phyloP scores from a whole-genome alignment of 257 asterid species.

The Schizonepeta tenuifolia region DNA sequence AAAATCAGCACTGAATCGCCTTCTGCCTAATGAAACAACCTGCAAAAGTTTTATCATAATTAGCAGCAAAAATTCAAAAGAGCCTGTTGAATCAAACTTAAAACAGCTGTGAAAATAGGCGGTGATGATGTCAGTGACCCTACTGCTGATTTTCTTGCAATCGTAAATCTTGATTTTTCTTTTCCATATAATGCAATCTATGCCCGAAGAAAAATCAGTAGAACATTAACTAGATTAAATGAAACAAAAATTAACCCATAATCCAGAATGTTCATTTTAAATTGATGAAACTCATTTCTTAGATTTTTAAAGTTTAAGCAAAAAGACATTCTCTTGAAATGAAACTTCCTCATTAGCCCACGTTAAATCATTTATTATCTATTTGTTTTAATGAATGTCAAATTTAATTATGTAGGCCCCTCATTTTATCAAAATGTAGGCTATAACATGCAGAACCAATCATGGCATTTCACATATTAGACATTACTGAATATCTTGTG shows the following conservation, averaged over 20 bases:
- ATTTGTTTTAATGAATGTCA: too few species aligned
- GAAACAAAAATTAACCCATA: neutral
- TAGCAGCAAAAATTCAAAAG: neutral
- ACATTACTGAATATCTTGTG: neutral
- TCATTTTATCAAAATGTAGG: neutral
- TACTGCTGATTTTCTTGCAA: neutral
- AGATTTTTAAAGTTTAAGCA: neutral
- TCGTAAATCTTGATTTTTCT: neutral
- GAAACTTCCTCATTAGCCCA: neutral
- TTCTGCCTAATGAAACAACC: conserved; percentile 76
- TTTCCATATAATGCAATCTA: neutral
- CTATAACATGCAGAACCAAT: neutral
- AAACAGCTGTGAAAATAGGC: neutral
- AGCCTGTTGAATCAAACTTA: neutral
- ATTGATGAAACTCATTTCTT: neutral
- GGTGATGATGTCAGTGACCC: neutral
- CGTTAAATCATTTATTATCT: too few species aligned
- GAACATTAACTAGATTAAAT: neutral
- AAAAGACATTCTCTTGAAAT: neutral
- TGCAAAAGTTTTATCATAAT: conserved; percentile 38
- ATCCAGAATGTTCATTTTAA: neutral
- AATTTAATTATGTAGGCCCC: neutral
- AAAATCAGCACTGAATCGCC: conserved; percentile 74
- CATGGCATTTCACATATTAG: neutral
- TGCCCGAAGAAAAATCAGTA: neutral